Evolutionary conservation across 176 grass and related monocot species (phyloP), one percentile per base, ranked within the genome.

Genomic region (Ensete ventricosum): DNA sequence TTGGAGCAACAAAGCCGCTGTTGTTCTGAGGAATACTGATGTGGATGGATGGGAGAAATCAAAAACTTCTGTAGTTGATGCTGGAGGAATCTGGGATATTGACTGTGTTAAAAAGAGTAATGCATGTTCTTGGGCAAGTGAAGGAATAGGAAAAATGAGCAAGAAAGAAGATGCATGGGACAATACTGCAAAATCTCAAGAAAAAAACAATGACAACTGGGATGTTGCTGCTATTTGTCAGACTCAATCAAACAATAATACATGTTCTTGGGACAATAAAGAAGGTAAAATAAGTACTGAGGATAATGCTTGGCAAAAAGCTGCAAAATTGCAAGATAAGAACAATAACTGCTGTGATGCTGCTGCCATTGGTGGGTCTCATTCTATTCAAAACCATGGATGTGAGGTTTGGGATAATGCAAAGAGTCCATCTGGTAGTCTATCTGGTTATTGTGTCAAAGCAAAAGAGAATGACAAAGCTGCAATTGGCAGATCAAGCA

Each of bases 101-200:
- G 17, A 10, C 21, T 21, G 19, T 70, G 67, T 7, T 20, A 50
- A 19, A 51, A 49, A 80, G 12, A 72, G 77, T 58, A 86, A 86
- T 3, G 11, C 74, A 58, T 72, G 76, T 73, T 55, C 78, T 25
- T 88, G 85, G 88, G 74, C 58, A 54, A 67, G 17, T 43, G 86
- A 89, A 50, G 74, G 52, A 48, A 73, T 20, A 70, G 67, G 69
- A 53, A 79, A 49, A 22, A 3, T 69, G 21, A 43, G n/a, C 14
- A 48, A 24, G 14, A 22, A 58, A 71, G 77, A 58, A 49, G 65
- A 79, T 79, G 11, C 52, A 21, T 71, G 53, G 77, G 19, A 53
- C 14, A 70, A 79, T 49, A 25, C 66, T 49, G 53, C 77, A 55
- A 34, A 57, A 43, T 43, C 67, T 69, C 67, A 69, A 69, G 67